Conservation (phyloP, 2,329 filamentous ascomycete species). For the Phialophora tarda region DNA sequence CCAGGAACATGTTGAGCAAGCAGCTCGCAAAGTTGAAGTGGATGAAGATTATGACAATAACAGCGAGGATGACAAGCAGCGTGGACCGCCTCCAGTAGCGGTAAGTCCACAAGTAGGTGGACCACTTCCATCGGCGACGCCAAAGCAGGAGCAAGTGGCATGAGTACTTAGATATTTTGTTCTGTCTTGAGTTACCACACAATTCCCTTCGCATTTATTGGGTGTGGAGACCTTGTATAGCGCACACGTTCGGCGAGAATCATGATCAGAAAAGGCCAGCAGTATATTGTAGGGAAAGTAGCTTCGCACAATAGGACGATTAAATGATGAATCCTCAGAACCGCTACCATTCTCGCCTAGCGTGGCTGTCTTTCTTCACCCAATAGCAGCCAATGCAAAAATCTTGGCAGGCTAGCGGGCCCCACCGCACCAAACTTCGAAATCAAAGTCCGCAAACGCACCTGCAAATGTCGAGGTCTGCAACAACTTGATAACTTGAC, state of each 20-base stretch:
- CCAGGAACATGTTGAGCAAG: constrained; percentile 71
- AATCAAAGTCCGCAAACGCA: constrained; percentile 2
- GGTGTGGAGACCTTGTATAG: constrained; percentile 6
- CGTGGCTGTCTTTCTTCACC: not conserved
- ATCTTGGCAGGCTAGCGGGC: constrained; percentile 10
- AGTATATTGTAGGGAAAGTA: not conserved
- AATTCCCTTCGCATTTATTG: constrained; percentile 12
- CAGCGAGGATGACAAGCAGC: constrained; percentile 76
- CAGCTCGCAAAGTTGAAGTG: constrained; percentile 92
- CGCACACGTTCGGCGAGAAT: not conserved
- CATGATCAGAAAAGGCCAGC: constrained; percentile 1
- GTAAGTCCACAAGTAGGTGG: constrained; percentile 29
- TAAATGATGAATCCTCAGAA: not conserved
- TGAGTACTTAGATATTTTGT: not conserved
- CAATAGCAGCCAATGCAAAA: not conserved
- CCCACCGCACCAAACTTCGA: constrained; percentile 4
- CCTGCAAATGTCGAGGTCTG: not conserved
- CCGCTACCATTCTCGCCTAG: not conserved
- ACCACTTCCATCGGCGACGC: constrained; percentile 27
- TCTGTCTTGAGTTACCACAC: not conserved
- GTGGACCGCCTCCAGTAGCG: constrained; percentile 20
- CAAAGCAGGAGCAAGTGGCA: constrained; percentile 31
- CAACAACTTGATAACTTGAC: constrained; percentile 16
- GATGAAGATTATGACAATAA: constrained; percentile 98
- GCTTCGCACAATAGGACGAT: not conserved